Conservation (phyloP, 345 rosid species). For the Physaria fendleri region DNA sequence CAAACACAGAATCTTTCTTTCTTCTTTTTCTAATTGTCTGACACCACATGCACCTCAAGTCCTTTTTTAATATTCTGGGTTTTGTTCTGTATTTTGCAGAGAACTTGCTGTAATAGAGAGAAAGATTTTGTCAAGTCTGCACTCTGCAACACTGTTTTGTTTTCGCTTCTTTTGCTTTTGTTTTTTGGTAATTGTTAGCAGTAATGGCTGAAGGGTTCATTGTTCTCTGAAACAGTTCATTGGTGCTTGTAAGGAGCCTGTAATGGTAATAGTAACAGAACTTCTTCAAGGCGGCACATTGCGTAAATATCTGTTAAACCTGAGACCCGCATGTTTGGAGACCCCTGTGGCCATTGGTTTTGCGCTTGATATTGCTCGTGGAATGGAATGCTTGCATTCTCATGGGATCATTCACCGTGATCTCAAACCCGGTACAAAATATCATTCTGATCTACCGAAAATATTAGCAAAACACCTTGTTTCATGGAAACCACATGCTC, state of each 20-base stretch:
- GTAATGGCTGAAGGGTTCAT: not conserved
- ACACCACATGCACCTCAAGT: slow-evolving; percentile 21
- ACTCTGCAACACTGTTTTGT: not conserved
- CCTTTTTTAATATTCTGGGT: slow-evolving; percentile 5
- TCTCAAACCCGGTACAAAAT: slow-evolving; percentile 78
- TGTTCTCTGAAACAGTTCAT: slow-evolving; percentile 52
- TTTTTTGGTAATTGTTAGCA: not conserved
- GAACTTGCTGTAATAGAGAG: slow-evolving; percentile 57
- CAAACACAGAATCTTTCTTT: slow-evolving; percentile 29
- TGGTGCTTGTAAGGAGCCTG: slow-evolving; percentile 94
- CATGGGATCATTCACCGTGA: slow-evolving; percentile 97
- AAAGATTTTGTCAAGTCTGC: slow-evolving; percentile 37
- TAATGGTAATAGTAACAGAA: slow-evolving; percentile 94
- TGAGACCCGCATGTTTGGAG: slow-evolving; percentile 80
- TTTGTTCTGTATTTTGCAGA: no score
- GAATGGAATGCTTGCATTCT: slow-evolving; percentile 93
- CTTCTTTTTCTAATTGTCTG: slow-evolving; percentile 1
- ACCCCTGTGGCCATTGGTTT: slow-evolving; percentile 65
- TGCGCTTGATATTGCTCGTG: slow-evolving; percentile 89
- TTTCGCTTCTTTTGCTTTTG: not conserved
- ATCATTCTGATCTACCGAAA: slow-evolving; percentile 17
- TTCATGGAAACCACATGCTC: slow-evolving; percentile 28
- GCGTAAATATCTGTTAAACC: slow-evolving; percentile 71
- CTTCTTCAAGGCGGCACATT: slow-evolving; percentile 79
- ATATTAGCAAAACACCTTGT: slow-evolving; percentile 10